Evolutionary conservation across 2,329 filamentous ascomycete genomes (phyloP), one percentile per base, ranked within the genome.

Genomic region (Colletotrichum sp.): DNA sequence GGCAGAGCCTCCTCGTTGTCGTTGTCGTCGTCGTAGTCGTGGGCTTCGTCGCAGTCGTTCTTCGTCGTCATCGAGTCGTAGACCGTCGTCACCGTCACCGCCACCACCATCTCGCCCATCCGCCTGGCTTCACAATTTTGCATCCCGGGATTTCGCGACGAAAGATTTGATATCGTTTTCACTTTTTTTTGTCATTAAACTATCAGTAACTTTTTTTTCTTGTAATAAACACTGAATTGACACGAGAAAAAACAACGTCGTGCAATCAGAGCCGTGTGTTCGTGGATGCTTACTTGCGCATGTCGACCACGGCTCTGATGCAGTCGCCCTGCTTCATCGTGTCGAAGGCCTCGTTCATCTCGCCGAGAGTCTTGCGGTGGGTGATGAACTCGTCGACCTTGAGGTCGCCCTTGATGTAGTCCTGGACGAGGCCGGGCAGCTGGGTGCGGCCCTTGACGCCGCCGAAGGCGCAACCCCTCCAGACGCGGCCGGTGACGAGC

Each of bases 361-460:
- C 92, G 77, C 88, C 88, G 60, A 99, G 89, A 6, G 90, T 91
- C 88, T 98, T 95, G 81, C 96, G 93, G 89, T 99, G 97, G 36
- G 97, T 99, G 88, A 99, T 99, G 89, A 99, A 99, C 89, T 99
- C 97, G 84, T 99, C 96, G 62, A 99, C 97, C 93, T 98, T 99
- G 84, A 99, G 93, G 83, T 94, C 92, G 81, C 96, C 96, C 69
- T 91, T 91, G 85, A 98, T 90, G 88, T 99, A 99, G 87, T 99
- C 96, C 80, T 92, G 88, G 28, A 99, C 96, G 55, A 99, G 93
- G 75, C 91, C 93, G 64, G 95, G 94, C 79, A 99, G 92, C 88
- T 99, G 97, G 39, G 95, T 93, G 83, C 97, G 96, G 80, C 97
- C 97, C 91, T 99, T 99, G 90, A 99, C 96, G 81, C 97, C 97